These are phyloP conservation scores for Penicillium soppii DNA, from an alignment of 495 filamentous ascomycete genomes.

Conservation along the genomic window DNA sequence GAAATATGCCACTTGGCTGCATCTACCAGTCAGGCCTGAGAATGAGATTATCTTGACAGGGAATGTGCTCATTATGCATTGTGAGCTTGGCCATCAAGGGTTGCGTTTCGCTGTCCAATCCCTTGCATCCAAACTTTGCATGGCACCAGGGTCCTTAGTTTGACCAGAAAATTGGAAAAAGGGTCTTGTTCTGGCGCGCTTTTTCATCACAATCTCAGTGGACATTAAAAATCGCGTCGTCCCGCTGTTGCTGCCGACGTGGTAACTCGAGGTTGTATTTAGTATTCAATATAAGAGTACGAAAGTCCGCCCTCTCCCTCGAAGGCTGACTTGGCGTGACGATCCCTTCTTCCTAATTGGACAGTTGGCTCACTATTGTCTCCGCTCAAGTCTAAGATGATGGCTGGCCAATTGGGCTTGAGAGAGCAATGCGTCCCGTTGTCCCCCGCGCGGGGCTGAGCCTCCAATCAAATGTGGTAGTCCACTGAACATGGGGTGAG, in stretches of 20 bases:
- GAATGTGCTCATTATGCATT: constrained; percentile 9
- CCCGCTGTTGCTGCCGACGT: constrained; percentile 3
- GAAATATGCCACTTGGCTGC: not conserved
- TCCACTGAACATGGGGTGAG: not conserved
- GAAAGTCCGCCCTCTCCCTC: constrained; percentile 8
- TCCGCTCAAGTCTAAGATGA: not conserved
- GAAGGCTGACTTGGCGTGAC: constrained; percentile 20
- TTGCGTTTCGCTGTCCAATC: constrained; percentile 5
- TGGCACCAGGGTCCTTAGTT: constrained; percentile 4
- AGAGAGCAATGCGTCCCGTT: not conserved
- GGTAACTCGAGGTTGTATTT: constrained; percentile 19
- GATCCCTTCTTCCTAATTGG: constrained; percentile 20
- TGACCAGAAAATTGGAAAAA: not conserved
- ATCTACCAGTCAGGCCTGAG: not conserved
- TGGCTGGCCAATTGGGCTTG: constrained; percentile 1
- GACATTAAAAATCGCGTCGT: not conserved
- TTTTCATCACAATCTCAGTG: not conserved
- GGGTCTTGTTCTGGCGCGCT: not conserved
- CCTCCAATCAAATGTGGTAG: not conserved
- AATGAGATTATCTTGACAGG: not conserved
- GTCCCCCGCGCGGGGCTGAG: constrained; percentile 2
- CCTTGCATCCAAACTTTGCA: constrained; percentile 19
- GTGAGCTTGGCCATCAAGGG: not conserved
- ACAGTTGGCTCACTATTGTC: not conserved
- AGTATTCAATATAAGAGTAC: not conserved